These are phyloP conservation scores for Vanrija sp. DNA, from an alignment of 1,284 basidiomycete species.

Conservation along the genomic window DNA sequence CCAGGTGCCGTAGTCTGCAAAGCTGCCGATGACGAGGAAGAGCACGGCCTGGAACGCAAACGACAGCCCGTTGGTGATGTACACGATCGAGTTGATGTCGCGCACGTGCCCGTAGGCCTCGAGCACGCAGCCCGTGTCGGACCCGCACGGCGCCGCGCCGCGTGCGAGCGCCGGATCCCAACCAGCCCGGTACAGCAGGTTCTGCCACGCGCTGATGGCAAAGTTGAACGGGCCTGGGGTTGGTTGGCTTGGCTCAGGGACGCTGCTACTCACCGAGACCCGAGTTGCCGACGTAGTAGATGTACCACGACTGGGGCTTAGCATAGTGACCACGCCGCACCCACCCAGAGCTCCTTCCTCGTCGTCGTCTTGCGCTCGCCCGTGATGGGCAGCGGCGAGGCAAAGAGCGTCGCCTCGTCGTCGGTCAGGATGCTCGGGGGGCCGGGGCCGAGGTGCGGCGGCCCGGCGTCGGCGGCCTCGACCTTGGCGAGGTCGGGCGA, in stretches of 20 bases:
- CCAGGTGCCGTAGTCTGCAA: conserved; percentile 27
- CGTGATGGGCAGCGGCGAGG: conserved; percentile 35
- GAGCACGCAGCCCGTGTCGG: background rate
- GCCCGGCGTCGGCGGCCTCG: too few species aligned
- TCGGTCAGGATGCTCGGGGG: background rate
- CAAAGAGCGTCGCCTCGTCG: conserved; percentile 39
- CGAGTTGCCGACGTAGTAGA: conserved; percentile 44
- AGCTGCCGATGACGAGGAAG: conserved; percentile 18
- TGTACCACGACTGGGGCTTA: conserved; percentile 34
- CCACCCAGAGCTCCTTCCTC: conserved; percentile 38
- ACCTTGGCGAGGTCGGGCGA: too few species aligned
- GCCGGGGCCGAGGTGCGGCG: too few species aligned
- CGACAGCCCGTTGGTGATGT: conserved; percentile 22
- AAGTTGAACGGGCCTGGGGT: conserved; percentile 42
- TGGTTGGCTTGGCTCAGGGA: background rate
- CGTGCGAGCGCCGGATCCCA: conserved; percentile 39
- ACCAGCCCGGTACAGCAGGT: conserved; percentile 39
- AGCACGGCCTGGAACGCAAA: conserved; percentile 23
- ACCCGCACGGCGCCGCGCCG: conserved; percentile 31
- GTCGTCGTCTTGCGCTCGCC: conserved; percentile 39
- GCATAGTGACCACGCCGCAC: background rate
- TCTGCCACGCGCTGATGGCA: conserved; percentile 44
- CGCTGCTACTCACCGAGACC: conserved; percentile 29
- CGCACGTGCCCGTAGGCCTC: too few species aligned
- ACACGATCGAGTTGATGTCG: conserved; percentile 19